Conservation (phyloP, 2,329 filamentous ascomycete genomes). For the Colletotrichum scovillei region DNA sequence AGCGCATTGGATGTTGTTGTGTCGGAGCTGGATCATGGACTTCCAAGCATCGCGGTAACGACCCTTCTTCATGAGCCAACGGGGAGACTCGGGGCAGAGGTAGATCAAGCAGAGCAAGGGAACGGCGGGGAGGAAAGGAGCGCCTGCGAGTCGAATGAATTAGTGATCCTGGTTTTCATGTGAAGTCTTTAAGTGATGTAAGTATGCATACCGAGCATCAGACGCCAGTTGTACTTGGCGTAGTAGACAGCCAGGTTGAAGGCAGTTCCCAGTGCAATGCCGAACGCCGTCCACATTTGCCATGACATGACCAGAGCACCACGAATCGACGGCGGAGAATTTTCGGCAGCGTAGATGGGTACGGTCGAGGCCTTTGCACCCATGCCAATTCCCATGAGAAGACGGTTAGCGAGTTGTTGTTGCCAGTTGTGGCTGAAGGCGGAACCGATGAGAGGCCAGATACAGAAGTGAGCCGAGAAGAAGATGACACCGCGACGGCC, state of each 20-base stretch:
- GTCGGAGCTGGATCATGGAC: conserved; percentile 63
- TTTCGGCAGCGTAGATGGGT: conserved; percentile 82
- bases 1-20: conserved; percentile 66
- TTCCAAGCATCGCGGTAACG: conserved; percentile 70
- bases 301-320: conserved; percentile 86
- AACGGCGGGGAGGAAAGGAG: conserved; percentile 54
- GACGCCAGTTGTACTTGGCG: conserved; percentile 48
- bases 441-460: conserved; percentile 71
- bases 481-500: conserved; percentile 77
- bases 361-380: conserved; percentile 74
- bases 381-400: conserved; percentile 77
- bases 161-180: background rate
- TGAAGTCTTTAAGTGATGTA: background rate
- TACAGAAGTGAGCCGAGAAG: conserved; percentile 69
- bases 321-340: conserved; percentile 73
- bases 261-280: conserved; percentile 61
- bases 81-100: conserved; percentile 73
- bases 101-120: conserved; percentile 70
- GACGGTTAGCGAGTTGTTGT: conserved; percentile 73
- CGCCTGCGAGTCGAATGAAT: background rate
- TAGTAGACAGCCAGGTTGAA: conserved; percentile 62
- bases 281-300: conserved; percentile 73
- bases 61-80: conserved; percentile 76
- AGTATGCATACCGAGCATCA: conserved; percentile 43
- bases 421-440: conserved; percentile 75